phyloP scores from a whole-genome alignment of 2,329 filamentous ascomycete genomes.

The Emericellopsis cladophorae region DNA sequence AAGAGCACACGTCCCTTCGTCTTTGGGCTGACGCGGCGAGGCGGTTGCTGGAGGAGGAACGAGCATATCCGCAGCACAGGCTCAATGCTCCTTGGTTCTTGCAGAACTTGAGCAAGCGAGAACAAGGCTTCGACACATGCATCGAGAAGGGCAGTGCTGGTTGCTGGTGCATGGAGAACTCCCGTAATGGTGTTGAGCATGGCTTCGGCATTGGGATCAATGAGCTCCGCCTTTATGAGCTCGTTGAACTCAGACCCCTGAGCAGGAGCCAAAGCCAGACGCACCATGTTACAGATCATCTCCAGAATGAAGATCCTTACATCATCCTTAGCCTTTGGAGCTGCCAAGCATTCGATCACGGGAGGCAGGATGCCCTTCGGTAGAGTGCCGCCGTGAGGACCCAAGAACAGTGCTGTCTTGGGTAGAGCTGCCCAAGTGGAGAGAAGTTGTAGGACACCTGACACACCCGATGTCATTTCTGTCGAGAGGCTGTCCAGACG shows the following conservation, averaged over 20 bases:
- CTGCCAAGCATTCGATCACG: slow-evolving; percentile 58
- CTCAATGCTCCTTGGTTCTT: slow-evolving; percentile 55
- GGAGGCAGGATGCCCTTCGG: slow-evolving; percentile 55
- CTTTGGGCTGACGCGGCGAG: slow-evolving; percentile 66
- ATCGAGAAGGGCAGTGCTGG: slow-evolving; percentile 64
- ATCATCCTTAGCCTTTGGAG: slow-evolving; percentile 68
- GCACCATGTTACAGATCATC: slow-evolving; percentile 59
- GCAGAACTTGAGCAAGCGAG: slow-evolving; percentile 58
- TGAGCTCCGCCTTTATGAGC: slow-evolving; percentile 39
- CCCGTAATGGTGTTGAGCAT: slow-evolving; percentile 56
- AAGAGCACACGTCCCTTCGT: slow-evolving; percentile 71
- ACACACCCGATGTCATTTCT: slow-evolving; percentile 84
- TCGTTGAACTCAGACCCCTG: slow-evolving; percentile 43
- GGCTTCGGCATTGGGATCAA: slow-evolving; percentile 43
- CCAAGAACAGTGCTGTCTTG: slow-evolving; percentile 55
- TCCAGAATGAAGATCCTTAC: slow-evolving; percentile 74
- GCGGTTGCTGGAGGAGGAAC: slow-evolving; percentile 75
- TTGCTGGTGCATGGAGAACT: slow-evolving; percentile 47
- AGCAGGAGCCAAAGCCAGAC: slow-evolving; percentile 41
- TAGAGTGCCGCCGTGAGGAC: slow-evolving; percentile 20
- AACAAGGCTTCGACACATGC: slow-evolving; percentile 69
- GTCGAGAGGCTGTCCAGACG: slow-evolving; percentile 65
- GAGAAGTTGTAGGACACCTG: slow-evolving; percentile 69
- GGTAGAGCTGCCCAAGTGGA: slow-evolving; percentile 65
- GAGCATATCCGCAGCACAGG: slow-evolving; percentile 69